Percentiles rank a stretch among this genome's conserved stretches.
Conservation (phyloP, 208 protist genomes). For the Trypanosoma grayi region DNA sequence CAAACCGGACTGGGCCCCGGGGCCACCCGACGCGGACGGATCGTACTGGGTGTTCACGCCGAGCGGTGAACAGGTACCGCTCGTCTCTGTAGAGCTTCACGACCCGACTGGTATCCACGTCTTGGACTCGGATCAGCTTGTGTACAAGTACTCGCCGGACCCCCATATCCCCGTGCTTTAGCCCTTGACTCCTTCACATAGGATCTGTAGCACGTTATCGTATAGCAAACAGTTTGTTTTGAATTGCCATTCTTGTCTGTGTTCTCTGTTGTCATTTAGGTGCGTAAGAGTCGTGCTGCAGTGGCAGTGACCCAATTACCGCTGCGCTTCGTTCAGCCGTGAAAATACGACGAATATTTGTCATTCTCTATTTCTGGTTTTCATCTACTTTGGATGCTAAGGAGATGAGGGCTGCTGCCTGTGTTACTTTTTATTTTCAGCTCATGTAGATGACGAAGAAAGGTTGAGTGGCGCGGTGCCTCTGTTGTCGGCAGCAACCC, state of each 20-base stretch:
- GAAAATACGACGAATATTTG: too few relatives aligned
- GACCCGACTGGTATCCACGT: neutral
- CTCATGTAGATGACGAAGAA: too few relatives aligned
- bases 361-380: too few relatives aligned
- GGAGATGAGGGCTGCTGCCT: too few relatives aligned
- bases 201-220: slow-evolving; percentile 1
- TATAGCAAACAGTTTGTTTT: slow-evolving; percentile 2
- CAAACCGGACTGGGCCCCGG: slow-evolving; percentile 8
- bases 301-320: too few relatives aligned
- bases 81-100: slow-evolving; percentile 4
- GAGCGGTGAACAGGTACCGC: slow-evolving; percentile 9
- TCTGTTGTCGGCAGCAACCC: slow-evolving; percentile 45
- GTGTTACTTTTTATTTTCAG: too few relatives aligned
- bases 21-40: slow-evolving; percentile 5
- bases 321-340: too few relatives aligned
- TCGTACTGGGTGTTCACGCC: slow-evolving; percentile 16
- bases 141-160: slow-evolving; percentile 4
- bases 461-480: too few relatives aligned
- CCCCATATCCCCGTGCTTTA: slow-evolving; percentile 8
- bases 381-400: too few relatives aligned
- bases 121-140: slow-evolving; percentile 2
- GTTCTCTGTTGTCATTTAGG: too few relatives aligned
- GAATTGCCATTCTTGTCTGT: neutral
- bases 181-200: neutral
- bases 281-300: too few relatives aligned